Evolutionary conservation across 2,329 filamentous ascomycete genomes (phyloP).

Genomic region (Escovopsis weberi): DNA sequence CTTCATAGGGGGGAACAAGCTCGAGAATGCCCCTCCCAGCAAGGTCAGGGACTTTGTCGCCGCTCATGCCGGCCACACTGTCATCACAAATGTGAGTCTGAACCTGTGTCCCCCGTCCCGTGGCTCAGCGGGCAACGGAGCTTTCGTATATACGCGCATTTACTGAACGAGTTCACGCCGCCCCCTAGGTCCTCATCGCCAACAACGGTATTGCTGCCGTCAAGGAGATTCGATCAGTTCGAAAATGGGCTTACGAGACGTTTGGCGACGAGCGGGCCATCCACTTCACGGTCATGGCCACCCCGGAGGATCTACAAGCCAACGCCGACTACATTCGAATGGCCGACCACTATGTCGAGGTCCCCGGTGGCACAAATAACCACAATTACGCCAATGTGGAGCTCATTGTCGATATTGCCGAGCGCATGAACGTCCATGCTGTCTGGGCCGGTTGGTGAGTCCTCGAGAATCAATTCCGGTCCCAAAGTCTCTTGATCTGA

Average conservation of each 20-base stretch:
- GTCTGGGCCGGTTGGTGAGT: conserved; percentile 97
- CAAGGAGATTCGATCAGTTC: conserved; percentile 96
- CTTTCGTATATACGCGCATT: too few relatives aligned
- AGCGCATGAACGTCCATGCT: conserved; percentile 96
- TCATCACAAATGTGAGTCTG: conserved; percentile 81
- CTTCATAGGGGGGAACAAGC: conserved; percentile 89
- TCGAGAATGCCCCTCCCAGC: conserved; percentile 67
- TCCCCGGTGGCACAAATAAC: conserved; percentile 97
- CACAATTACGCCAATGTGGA: conserved; percentile 99
- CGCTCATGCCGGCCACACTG: conserved; percentile 80
- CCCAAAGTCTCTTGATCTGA: background rate
- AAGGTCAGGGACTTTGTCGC: conserved; percentile 95
- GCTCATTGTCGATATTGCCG: conserved; percentile 94
- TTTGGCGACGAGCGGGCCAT: conserved; percentile 97
- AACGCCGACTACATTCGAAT: conserved; percentile 99
- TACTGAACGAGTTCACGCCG: background rate
- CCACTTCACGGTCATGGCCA: conserved; percentile 99
- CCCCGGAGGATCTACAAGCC: conserved; percentile 89
- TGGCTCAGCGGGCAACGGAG: too few relatives aligned
- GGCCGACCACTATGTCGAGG: conserved; percentile 98
- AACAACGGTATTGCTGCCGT: conserved; percentile 99
- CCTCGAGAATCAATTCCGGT: background rate
- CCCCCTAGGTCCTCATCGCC: conserved; percentile 75
- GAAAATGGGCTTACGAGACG: conserved; percentile 99
- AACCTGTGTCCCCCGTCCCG: too few relatives aligned